Conservation (phyloP, 306 rosid species). For the Malus domestica region DNA sequence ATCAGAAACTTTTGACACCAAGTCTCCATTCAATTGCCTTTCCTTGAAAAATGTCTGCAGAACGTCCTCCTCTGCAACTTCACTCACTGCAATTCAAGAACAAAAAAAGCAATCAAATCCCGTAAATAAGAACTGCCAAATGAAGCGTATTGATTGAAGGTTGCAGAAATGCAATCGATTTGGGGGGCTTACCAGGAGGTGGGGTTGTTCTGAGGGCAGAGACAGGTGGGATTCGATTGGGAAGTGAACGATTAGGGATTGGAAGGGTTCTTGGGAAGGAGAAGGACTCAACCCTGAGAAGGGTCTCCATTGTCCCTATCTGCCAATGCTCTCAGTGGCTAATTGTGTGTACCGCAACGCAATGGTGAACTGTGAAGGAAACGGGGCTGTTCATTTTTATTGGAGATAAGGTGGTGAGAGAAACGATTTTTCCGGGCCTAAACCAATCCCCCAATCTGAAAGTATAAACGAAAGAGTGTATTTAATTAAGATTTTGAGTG, state of each 20-base stretch:
- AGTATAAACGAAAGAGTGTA: no score
- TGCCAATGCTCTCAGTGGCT: not conserved
- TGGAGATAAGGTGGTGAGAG: no score
- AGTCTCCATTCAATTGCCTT: conserved; percentile 65
- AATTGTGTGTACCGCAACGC: no score
- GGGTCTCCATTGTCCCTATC: conserved; percentile 36
- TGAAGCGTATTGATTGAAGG: not conserved
- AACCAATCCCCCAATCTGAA: no score
- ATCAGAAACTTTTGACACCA: conserved; percentile 70
- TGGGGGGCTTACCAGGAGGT: conserved; percentile 33
- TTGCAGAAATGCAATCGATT: not conserved
- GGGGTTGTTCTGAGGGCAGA: conserved; percentile 34
- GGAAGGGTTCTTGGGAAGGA: conserved; percentile 31
- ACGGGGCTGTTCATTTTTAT: no score
- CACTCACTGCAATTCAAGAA: conserved; percentile 33
- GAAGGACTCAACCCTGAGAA: conserved; percentile 43
- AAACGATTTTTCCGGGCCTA: no score
- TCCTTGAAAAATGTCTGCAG: conserved; percentile 64
- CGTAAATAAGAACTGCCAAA: not conserved
- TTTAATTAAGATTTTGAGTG: no score
- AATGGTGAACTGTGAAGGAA: no score
- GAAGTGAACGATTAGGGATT: conserved; percentile 30
- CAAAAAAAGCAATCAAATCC: not conserved
- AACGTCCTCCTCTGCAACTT: conserved; percentile 53
- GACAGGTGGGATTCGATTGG: conserved; percentile 12